Evolutionary conservation across 1,284 basidiomycete species (phyloP).

Genomic region (Trametes hirsuta): DNA sequence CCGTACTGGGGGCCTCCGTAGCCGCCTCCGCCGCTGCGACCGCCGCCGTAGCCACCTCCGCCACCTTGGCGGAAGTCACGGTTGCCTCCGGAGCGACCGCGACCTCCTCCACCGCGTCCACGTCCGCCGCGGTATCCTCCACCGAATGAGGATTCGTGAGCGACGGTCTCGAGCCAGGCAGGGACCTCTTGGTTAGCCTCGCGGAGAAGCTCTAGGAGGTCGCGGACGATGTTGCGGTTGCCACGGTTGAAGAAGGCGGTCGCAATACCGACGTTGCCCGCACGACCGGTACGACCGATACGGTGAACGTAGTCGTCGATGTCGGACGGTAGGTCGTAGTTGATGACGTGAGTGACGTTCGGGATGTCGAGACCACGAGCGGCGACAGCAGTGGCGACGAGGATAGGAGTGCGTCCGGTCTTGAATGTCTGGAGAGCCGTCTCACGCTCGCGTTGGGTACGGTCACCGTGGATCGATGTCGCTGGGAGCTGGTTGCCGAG

Average conservation of each 20-base stretch:
- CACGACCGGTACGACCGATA: constrained; percentile 99
- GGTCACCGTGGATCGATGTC: constrained; percentile 98
- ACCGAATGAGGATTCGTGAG: constrained; percentile 81
- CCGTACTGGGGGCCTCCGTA: constrained; percentile 34
- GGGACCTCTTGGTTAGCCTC: constrained; percentile 98
- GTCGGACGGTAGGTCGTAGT: constrained; percentile 98
- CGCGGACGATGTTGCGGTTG: constrained; percentile 91
- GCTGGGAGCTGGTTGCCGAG: constrained; percentile 84
- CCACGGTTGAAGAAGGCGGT: constrained; percentile 95
- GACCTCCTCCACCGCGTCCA: constrained; percentile 60
- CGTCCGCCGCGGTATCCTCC: constrained; percentile 57
- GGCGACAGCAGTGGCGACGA: constrained; percentile 98
- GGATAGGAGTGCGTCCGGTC: constrained; percentile 91
- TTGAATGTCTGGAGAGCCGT: constrained; percentile 95
- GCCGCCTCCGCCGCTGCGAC: constrained; percentile 44
- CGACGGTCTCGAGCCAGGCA: constrained; percentile 88
- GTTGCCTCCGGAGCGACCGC: constrained; percentile 42
- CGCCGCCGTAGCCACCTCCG: constrained; percentile 40
- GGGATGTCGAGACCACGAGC: constrained; percentile 99
- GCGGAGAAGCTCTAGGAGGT: constrained; percentile 90
- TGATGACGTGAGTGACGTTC: constrained; percentile 98
- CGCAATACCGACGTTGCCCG: constrained; percentile 95
- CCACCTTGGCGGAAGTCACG: constrained; percentile 52
- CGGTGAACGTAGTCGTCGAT: constrained; percentile 99
- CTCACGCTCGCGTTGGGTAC: constrained; percentile 97